These are phyloP conservation scores for Epichloe sibirici DNA, from an alignment of 2,329 filamentous ascomycete genomes.

Conservation along the genomic window DNA sequence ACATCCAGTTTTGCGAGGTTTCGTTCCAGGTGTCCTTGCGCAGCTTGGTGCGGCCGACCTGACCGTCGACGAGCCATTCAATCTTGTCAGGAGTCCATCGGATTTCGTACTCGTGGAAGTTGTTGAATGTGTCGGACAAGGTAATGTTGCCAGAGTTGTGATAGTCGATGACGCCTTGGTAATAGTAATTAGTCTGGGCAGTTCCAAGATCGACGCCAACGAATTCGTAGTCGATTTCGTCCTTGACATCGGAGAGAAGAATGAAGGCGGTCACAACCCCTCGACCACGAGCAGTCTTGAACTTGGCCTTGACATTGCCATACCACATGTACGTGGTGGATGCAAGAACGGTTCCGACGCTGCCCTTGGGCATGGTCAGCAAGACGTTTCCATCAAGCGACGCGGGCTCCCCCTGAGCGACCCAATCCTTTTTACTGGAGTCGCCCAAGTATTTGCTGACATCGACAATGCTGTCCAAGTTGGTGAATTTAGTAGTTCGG, in stretches of 20 bases:
- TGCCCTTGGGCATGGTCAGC: conserved; percentile 79
- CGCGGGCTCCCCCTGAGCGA: conserved; percentile 66
- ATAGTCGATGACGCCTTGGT: conserved; percentile 83
- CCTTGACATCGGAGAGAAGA: conserved; percentile 86
- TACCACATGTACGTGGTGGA: conserved; percentile 91
- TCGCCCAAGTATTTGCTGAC: conserved; percentile 84
- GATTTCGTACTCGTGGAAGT: conserved; percentile 85
- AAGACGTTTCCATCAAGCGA: conserved; percentile 57
- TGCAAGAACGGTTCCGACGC: conserved; percentile 77
- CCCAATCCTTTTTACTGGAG: conserved; percentile 70
- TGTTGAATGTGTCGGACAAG: conserved; percentile 56
- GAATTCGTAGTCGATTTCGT: conserved; percentile 97
- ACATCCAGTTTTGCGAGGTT: conserved; percentile 70
- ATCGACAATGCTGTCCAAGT: conserved; percentile 52
- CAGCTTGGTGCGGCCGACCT: conserved; percentile 60
- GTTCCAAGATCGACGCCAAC: conserved; percentile 65
- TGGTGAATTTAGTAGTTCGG: conserved; percentile 61
- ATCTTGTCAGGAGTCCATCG: conserved; percentile 82
- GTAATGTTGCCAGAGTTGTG: conserved; percentile 62
- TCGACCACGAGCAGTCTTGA: conserved; percentile 72
- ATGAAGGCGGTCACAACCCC: conserved; percentile 98
- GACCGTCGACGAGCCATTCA: conserved; percentile 78
- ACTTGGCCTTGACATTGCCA: conserved; percentile 72
- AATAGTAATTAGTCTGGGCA: conserved; percentile 95
- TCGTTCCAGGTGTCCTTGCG: conserved; percentile 75